Conservation (phyloP, 208 protist species). For the Wallacemonas sp. region DNA sequence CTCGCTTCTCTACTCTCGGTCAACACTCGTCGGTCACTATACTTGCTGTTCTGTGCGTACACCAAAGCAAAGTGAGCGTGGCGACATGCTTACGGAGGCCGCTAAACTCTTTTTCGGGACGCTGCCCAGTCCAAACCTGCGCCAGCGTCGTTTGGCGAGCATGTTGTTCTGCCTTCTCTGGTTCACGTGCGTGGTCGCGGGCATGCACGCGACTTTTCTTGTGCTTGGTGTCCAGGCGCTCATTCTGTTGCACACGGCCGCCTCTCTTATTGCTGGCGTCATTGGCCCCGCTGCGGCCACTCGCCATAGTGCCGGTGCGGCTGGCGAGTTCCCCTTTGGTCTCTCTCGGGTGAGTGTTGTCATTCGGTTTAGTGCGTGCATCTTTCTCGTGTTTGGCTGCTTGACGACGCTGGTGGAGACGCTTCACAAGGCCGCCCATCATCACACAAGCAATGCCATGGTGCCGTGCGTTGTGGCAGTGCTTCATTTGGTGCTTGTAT, state of each 20-base stretch:
- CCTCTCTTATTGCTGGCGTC: slow-evolving; percentile 38
- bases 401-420: slow-evolving; percentile 49
- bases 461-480: slow-evolving; percentile 24
- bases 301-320: neutral
- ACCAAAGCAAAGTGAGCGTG: too few relatives aligned
- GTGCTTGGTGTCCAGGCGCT: slow-evolving; percentile 45
- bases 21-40: neutral
- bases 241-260: slow-evolving; percentile 38
- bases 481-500: slow-evolving; percentile 36
- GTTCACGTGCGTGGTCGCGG: slow-evolving; percentile 29
- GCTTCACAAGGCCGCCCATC: slow-evolving; percentile 41
- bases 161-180: slow-evolving; percentile 40
- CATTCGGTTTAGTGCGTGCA: slow-evolving; percentile 41
- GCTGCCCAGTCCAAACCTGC: slow-evolving; percentile 18
- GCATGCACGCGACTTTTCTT: slow-evolving; percentile 35
- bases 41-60: too few relatives aligned
- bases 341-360: slow-evolving; percentile 47
- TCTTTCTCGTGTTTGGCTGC: slow-evolving; percentile 69
- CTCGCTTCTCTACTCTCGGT: neutral
- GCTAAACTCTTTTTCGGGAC: slow-evolving; percentile 20
- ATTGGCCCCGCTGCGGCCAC: slow-evolving; percentile 23
- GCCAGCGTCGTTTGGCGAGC: slow-evolving; percentile 20
- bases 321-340: slow-evolving; percentile 42
- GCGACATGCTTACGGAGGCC: slow-evolving; percentile 21
- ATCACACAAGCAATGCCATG: slow-evolving; percentile 25